Conservation (phyloP, 106 monocot species). For the Cymbidium sinense region DNA sequence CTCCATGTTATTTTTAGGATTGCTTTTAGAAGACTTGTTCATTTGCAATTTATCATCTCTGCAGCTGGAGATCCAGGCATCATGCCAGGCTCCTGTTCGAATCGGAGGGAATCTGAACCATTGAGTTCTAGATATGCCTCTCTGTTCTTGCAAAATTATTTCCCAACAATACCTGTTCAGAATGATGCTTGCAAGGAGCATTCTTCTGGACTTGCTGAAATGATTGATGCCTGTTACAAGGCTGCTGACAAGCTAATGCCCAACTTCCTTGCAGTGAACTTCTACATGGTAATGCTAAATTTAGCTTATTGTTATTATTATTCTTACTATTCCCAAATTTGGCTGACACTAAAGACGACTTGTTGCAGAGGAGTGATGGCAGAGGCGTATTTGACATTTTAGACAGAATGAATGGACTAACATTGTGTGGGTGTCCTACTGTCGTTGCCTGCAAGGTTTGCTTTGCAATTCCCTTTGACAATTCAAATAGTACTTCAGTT, state of each 20-base stretch:
- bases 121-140: constrained; percentile 76
- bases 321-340: not conserved
- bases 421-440: constrained; percentile 67
- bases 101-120: constrained; percentile 79
- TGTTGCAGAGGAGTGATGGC: constrained; percentile 85
- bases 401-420: constrained; percentile 83
- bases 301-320: not conserved
- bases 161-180: constrained; percentile 73
- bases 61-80: constrained; percentile 98
- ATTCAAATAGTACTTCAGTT: not conserved
- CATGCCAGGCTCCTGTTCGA: constrained; percentile 68
- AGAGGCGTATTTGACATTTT: constrained; percentile 77
- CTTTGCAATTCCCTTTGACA: not conserved
- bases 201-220: constrained; percentile 61
- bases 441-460: constrained; percentile 67
- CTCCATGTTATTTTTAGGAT: not conserved
- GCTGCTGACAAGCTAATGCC: constrained; percentile 59
- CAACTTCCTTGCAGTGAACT: constrained; percentile 62
- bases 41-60: constrained; percentile 11
- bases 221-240: constrained; percentile 72
- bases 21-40: not conserved
- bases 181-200: constrained; percentile 92
- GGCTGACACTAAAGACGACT: not conserved
- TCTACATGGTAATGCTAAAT: constrained; percentile 71
- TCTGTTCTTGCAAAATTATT: constrained; percentile 80